Evolutionary conservation across 2,329 filamentous ascomycete genomes (phyloP).

Genomic region (Nigrospora sphaerica): DNA sequence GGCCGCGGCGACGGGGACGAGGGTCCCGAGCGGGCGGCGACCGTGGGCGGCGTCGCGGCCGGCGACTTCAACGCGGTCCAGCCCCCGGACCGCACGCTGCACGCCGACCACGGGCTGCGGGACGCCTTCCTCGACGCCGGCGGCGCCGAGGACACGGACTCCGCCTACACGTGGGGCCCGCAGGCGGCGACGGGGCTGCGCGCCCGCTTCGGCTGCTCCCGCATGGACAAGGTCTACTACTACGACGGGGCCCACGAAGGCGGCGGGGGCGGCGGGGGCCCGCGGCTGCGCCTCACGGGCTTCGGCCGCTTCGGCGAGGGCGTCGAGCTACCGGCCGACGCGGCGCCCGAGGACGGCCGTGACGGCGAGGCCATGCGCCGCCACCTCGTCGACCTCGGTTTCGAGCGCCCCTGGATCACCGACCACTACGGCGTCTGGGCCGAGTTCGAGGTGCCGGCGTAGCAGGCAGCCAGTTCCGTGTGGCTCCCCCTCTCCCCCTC

Average conservation of each 20-base stretch:
- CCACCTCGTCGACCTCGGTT: constrained; percentile 12
- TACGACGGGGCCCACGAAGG: constrained; percentile 17
- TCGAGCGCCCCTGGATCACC: constrained; percentile 37
- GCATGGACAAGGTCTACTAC: constrained; percentile 46
- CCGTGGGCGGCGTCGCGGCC: constrained; percentile 36
- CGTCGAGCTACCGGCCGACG: constrained; percentile 28
- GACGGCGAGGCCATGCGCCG: too few species aligned
- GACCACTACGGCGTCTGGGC: constrained; percentile 39
- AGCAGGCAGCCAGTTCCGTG: too few species aligned
- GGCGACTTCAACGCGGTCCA: constrained; percentile 52
- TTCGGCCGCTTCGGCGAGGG: constrained; percentile 40
- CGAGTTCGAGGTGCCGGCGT: constrained; percentile 6
- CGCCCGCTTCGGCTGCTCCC: constrained; percentile 34
- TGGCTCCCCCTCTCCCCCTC: too few species aligned
- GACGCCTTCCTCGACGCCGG: constrained; percentile 45
- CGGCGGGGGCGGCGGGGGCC: too few species aligned
- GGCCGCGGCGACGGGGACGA: constrained; percentile 6
- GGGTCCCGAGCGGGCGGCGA: background rate
- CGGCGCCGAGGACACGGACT: constrained; percentile 36
- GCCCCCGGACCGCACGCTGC: constrained; percentile 38
- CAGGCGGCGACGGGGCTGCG: constrained; percentile 33
- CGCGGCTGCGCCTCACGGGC: constrained; percentile 10
- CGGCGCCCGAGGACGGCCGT: constrained; percentile 11
- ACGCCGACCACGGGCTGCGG: constrained; percentile 35
- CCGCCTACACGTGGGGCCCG: constrained; percentile 49